Evolutionary conservation across 2,329 filamentous ascomycete species (phyloP).

Genomic region (Cladosporium halotolerans): DNA sequence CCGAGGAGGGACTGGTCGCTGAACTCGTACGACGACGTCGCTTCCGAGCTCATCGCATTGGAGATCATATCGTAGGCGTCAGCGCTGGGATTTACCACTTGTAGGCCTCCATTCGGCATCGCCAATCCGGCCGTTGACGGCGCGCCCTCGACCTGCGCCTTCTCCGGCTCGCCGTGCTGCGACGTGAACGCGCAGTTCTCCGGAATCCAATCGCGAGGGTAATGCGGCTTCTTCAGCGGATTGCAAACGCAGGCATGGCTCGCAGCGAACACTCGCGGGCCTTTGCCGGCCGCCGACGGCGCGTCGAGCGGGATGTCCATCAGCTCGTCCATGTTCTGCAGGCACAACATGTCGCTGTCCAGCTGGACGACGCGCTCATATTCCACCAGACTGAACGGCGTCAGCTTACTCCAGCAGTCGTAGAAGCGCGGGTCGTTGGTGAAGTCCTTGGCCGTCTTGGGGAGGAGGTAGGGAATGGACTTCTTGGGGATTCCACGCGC

Average conservation of each 20-base stretch:
- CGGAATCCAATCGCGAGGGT: slow-evolving; percentile 65
- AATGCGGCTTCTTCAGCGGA: slow-evolving; percentile 69
- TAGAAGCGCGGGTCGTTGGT: slow-evolving; percentile 75
- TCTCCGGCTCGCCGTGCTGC: slow-evolving; percentile 47
- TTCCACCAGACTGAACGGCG: slow-evolving; percentile 67
- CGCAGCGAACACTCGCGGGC: slow-evolving; percentile 69
- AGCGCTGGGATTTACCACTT: slow-evolving; percentile 54
- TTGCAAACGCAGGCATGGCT: slow-evolving; percentile 84
- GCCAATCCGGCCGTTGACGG: slow-evolving; percentile 45
- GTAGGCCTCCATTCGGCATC: slow-evolving; percentile 56
- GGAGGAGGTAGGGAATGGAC: slow-evolving; percentile 66
- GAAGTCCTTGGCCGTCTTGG: slow-evolving; percentile 60
- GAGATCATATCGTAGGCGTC: slow-evolving; percentile 48
- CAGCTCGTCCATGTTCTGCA: slow-evolving; percentile 83
- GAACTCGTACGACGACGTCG: slow-evolving; percentile 50
- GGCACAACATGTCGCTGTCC: slow-evolving; percentile 81
- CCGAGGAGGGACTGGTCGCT: slow-evolving; percentile 54
- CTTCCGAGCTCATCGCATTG: slow-evolving; percentile 39
- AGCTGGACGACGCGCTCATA: slow-evolving; percentile 77
- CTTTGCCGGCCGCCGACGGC: slow-evolving; percentile 45
- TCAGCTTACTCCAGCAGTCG: slow-evolving; percentile 85
- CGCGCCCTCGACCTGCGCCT: slow-evolving; percentile 48
- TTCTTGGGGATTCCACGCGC: slow-evolving; percentile 63
- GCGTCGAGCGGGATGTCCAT: slow-evolving; percentile 74
- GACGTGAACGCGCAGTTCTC: slow-evolving; percentile 57